Percentiles rank a stretch among this genome's conserved stretches.
These are phyloP conservation scores for Raphanus sativus DNA, from an alignment of 345 rosid genomes.

Conservation along the genomic window DNA sequence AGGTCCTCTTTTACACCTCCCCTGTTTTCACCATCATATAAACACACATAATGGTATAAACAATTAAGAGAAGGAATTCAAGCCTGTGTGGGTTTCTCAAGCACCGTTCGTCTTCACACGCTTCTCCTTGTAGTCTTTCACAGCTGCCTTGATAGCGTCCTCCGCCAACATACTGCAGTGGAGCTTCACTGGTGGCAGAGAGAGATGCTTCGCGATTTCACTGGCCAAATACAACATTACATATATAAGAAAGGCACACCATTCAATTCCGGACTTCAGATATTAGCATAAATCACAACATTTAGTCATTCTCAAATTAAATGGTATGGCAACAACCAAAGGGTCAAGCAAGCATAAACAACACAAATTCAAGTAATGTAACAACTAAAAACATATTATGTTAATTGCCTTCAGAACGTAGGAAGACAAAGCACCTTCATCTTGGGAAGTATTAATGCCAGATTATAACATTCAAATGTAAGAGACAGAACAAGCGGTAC, in stretches of 20 bases:
- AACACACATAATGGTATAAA: constrained; percentile 8
- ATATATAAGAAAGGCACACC: not conserved
- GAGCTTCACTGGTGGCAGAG: constrained; percentile 97
- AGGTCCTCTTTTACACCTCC: not conserved
- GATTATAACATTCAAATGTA: not conserved
- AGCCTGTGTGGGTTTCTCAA: constrained; percentile 52
- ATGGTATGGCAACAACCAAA: not conserved
- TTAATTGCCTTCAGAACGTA: not conserved
- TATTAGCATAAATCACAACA: not conserved
- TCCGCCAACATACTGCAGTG: constrained; percentile 99
- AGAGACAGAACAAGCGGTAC: constrained; percentile 14
- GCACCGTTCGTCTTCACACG: constrained; percentile 42
- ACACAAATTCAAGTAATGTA: not conserved
- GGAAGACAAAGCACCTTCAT: not conserved
- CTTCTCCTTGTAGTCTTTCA: constrained; percentile 78
- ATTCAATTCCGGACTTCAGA: not conserved
- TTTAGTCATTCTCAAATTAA: not conserved
- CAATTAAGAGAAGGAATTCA: constrained; percentile 34
- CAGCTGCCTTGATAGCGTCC: constrained; percentile 99
- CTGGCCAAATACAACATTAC: constrained; percentile 30
- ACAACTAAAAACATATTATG: not conserved
- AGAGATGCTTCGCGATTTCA: constrained; percentile 92
- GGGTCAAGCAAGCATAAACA: not conserved
- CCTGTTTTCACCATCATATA: not conserved
- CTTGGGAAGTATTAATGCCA: too few species aligned